Percentiles rank a stretch among this genome's conserved stretches.
These are phyloP conservation scores for Trichoderma orchidacearum DNA, from an alignment of 495 filamentous ascomycete genomes.

Conservation along the genomic window DNA sequence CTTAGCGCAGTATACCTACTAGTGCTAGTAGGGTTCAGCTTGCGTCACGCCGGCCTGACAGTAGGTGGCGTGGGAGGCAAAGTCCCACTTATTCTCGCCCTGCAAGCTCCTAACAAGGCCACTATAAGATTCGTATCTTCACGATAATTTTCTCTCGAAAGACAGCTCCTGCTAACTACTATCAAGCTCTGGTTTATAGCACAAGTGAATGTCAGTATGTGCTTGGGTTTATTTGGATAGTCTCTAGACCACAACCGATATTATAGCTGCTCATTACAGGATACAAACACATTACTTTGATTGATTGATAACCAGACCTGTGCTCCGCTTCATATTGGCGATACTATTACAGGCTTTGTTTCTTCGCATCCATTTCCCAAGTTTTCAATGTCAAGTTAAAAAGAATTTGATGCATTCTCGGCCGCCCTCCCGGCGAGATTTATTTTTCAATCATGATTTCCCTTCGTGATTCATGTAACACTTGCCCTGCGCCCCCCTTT, in stretches of 20 bases:
- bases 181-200: no score
- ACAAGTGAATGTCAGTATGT: no score
- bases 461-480: neutral
- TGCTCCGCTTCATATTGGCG: neutral
- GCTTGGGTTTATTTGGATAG: no score
- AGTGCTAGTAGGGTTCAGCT: neutral
- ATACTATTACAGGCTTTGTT: neutral
- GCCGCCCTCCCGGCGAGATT: neutral
- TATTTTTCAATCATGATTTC: neutral
- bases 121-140: no score
- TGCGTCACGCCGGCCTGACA: neutral
- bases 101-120: no score
- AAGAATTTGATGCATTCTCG: neutral
- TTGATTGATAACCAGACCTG: neutral
- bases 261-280: neutral
- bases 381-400: neutral
- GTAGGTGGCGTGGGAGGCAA: neutral
- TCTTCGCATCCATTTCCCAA: neutral
- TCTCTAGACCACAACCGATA: no score
- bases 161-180: no score
- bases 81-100: no score
- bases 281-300: neutral
- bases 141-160: no score
- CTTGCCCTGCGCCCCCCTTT: neutral
- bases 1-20: neutral